These are phyloP conservation scores for Botrytis porri DNA, from an alignment of 2,329 filamentous ascomycete genomes.

Conservation along the genomic window DNA sequence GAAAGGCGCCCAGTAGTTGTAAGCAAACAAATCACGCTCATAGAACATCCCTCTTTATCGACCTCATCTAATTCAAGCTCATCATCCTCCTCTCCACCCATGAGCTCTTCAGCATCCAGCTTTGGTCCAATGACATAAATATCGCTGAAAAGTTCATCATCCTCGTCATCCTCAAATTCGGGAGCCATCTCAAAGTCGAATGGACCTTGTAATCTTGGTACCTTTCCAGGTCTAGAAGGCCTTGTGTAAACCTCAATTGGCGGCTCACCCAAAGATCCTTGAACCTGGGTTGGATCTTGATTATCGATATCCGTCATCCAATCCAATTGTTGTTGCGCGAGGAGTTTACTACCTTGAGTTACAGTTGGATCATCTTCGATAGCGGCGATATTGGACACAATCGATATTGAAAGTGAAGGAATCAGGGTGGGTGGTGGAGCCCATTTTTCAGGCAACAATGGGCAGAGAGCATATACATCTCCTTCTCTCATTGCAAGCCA, in stretches of 20 bases:
- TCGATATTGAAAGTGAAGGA: conserved; percentile 77
- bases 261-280: conserved; percentile 49
- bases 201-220: conserved; percentile 61
- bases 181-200: conserved; percentile 52
- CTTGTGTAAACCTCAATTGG: conserved; percentile 55
- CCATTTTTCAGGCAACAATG: conserved; percentile 84
- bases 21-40: conserved; percentile 58
- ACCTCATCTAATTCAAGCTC: conserved; percentile 52
- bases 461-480: conserved; percentile 90
- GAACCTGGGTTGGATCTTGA: conserved; percentile 57
- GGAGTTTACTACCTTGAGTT: conserved; percentile 51
- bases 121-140: conserved; percentile 62
- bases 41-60: conserved; percentile 58
- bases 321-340: conserved; percentile 62
- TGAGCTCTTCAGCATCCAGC: conserved; percentile 57
- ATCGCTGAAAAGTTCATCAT: conserved; percentile 57
- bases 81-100: conserved; percentile 63
- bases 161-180: conserved; percentile 52
- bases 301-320: conserved; percentile 66
- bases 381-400: conserved; percentile 69
- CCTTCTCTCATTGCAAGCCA: conserved; percentile 96
- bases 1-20: conserved; percentile 60
- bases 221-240: conserved; percentile 54
- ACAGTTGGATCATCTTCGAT: conserved; percentile 58
- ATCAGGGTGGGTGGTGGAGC: conserved; percentile 72